Evolutionary conservation across 192 early-diverging fungal species (phyloP), one percentile per base, ranked within the genome.

Genomic region (Ambispora gerdemannii): DNA sequence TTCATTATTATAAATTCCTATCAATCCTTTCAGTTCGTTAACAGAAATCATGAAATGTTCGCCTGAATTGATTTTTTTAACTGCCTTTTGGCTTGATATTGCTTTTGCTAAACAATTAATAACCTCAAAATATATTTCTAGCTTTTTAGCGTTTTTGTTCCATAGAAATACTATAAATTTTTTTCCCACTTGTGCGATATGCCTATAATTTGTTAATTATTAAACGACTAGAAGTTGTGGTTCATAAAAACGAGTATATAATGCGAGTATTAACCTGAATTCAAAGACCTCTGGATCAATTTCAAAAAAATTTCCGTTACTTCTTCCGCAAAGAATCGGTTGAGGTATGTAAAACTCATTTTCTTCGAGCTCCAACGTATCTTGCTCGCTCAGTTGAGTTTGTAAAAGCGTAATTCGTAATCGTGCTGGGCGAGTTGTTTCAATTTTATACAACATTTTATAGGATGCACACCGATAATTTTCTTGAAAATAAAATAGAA

Each of bases 11-110:
- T 65, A 72, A 38, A 66, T 66, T 36, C 63, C 71, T 7, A 72
- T 56, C 7, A 72, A 55, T 4, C 62, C 62, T 33, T 72, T 63
- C 4, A 53, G n/a, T 47, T 72, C 71, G 3, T 72, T 66, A 49
- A 63, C 32, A 2, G 71, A 38, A 35, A 66, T 52, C 30, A 67
- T 43, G 24, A 49, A 65, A 19, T 10, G 24, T 28, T 11, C 2
- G 3, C 63, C 47, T 4, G 63, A 10, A 50, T 20, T 50, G 25
- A 65, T 7, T n/a, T 65, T 65, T 43, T 65, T 65, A 2, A 50
- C 24, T 31, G 63, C 2, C 3, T 2, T 19, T 65, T 65, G 63
- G 2, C 31, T 17, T 19, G 43, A 19, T 4, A 65, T 36, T 24
- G 28, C 19, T 17, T 65, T 65, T 3, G 32, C 38, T 15, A 65